Conservation (phyloP, 2,329 filamentous ascomycete genomes). For the Cladophialophora exuberans region DNA sequence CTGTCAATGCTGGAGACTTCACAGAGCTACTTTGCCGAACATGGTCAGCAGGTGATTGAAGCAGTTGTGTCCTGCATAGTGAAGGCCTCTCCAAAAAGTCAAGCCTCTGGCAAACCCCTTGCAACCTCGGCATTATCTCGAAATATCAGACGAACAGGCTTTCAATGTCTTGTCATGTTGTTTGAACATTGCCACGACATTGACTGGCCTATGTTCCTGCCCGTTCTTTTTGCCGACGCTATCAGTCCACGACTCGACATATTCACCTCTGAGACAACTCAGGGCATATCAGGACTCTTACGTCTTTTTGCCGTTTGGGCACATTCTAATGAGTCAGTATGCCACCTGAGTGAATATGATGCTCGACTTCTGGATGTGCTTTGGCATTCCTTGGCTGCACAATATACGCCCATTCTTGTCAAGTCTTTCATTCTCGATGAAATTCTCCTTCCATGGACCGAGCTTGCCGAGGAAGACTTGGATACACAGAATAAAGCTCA, state of each 20-base stretch:
- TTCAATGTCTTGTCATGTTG: slow-evolving; percentile 80
- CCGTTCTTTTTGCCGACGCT: slow-evolving; percentile 72
- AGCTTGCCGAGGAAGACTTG: slow-evolving; percentile 58
- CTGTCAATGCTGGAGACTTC: slow-evolving; percentile 77
- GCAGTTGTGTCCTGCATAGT: slow-evolving; percentile 81
- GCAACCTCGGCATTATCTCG: slow-evolving; percentile 40
- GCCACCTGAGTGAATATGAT: slow-evolving; percentile 70
- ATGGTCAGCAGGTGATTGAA: slow-evolving; percentile 70
- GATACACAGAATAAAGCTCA: slow-evolving; percentile 47
- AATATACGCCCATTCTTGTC: slow-evolving; percentile 82
- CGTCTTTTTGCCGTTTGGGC: slow-evolving; percentile 83
- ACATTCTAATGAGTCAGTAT: slow-evolving; percentile 64
- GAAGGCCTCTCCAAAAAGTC: slow-evolving; percentile 54
- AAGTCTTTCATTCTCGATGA: slow-evolving; percentile 76
- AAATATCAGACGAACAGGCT: slow-evolving; percentile 61
- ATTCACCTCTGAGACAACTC: slow-evolving; percentile 81
- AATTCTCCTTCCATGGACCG: slow-evolving; percentile 62
- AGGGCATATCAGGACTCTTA: slow-evolving; percentile 82
- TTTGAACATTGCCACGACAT: slow-evolving; percentile 73
- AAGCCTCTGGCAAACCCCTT: slow-evolving; percentile 38
- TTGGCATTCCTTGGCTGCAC: slow-evolving; percentile 70
- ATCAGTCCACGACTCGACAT: slow-evolving; percentile 77
- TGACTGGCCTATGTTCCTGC: slow-evolving; percentile 73
- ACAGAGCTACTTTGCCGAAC: slow-evolving; percentile 71
- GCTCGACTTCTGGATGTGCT: slow-evolving; percentile 66